Evolutionary conservation across 768 basidiomycete species (phyloP).

Genomic region (Coprinopsis marcescibilis): DNA sequence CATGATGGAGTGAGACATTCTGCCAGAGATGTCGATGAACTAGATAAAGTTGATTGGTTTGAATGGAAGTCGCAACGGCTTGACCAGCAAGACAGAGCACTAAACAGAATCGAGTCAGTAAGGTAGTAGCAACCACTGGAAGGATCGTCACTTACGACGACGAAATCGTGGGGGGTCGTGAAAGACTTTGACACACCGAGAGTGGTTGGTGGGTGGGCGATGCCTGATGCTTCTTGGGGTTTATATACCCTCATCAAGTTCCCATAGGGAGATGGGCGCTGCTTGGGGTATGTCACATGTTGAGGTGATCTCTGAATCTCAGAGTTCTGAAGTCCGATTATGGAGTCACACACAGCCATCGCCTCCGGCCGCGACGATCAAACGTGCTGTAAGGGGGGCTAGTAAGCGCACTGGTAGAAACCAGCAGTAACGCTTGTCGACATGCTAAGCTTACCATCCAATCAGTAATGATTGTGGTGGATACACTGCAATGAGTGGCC

Average conservation of each 20-base stretch:
- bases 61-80: slow-evolving; percentile 35
- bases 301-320: too few relatives aligned
- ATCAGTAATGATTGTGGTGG: too few relatives aligned
- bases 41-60: slow-evolving; percentile 11
- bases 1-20: slow-evolving; percentile 34
- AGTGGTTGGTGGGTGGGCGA: slow-evolving; percentile 15
- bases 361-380: too few relatives aligned
- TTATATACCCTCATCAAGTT: slow-evolving; percentile 9
- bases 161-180: slow-evolving; percentile 16
- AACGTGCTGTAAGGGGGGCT: too few relatives aligned
- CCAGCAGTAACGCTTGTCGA: too few relatives aligned
- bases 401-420: too few relatives aligned
- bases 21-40: slow-evolving; percentile 17
- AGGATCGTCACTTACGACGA: slow-evolving; percentile 4
- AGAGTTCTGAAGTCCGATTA: too few relatives aligned
- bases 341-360: too few relatives aligned
- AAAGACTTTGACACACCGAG: slow-evolving; percentile 24
- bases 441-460: too few relatives aligned
- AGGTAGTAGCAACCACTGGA: slow-evolving; percentile 3
- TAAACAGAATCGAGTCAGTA: slow-evolving; percentile 6
- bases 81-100: slow-evolving; percentile 43
- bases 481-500: too few relatives aligned
- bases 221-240: neutral
- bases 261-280: slow-evolving; percentile 9
- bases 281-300: neutral